A percentile compares a stretch with the other conserved stretches of the same genome.
phyloP scores from a whole-genome alignment of 2,329 filamentous ascomycete species.

The Polytolypa hystricis region DNA sequence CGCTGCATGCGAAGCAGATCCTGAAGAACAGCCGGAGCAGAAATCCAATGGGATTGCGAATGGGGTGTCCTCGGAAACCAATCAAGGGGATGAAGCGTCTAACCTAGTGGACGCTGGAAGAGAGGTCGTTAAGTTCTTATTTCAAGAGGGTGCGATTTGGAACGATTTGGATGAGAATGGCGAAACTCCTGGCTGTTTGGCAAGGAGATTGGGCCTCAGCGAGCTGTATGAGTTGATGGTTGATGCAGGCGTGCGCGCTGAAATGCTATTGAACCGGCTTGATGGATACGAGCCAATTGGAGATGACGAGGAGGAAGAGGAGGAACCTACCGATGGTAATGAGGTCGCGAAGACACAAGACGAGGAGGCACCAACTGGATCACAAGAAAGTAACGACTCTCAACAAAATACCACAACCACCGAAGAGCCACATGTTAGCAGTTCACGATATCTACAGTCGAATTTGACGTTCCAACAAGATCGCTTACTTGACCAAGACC shows the following conservation, averaged over 20 bases:
- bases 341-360: conserved; percentile 27
- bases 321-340: conserved; percentile 24
- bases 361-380: conserved; percentile 8
- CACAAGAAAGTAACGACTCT: conserved; percentile 18
- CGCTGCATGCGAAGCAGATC: conserved; percentile 50
- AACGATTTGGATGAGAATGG: conserved; percentile 80
- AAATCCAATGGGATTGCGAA: conserved; percentile 17
- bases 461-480: conserved; percentile 52
- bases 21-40: conserved; percentile 13
- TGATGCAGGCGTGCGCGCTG: conserved; percentile 80
- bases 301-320: conserved; percentile 35
- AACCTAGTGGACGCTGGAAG: conserved; percentile 47
- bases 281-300: conserved; percentile 66
- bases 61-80: conserved; percentile 10
- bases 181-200: conserved; percentile 87
- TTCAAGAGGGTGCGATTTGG: conserved; percentile 90
- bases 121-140: conserved; percentile 61
- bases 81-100: conserved; percentile 18
- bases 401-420: conserved; percentile 8
- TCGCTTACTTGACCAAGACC: conserved; percentile 60
- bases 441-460: conserved; percentile 57
- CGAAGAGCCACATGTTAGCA: conserved; percentile 41
- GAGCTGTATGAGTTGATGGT: conserved; percentile 73
- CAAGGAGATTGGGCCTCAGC: conserved; percentile 54
- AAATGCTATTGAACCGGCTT: conserved; percentile 71